Evolutionary conservation across 2,329 filamentous ascomycete genomes (phyloP).

Genomic region (Davidsoniella virescens): DNA sequence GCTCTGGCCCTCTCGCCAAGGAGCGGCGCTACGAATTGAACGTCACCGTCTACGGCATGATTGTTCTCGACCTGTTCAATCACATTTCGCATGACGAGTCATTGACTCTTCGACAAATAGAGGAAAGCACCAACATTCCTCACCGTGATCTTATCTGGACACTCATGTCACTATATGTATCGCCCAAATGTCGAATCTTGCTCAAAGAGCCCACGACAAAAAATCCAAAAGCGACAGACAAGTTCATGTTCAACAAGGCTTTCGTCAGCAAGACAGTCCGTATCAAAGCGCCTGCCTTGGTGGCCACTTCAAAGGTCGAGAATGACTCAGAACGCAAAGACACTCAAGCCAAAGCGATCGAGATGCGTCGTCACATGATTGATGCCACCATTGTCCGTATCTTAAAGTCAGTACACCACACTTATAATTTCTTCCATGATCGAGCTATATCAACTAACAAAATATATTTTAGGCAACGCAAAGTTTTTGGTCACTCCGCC

Average conservation of each 20-base stretch:
- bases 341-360: constrained; percentile 61
- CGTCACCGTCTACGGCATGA: constrained; percentile 82
- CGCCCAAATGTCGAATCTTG: constrained; percentile 68
- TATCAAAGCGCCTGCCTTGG: constrained; percentile 79
- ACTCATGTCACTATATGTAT: constrained; percentile 65
- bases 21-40: constrained; percentile 76
- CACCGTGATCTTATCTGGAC: constrained; percentile 56
- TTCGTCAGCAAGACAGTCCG: constrained; percentile 73
- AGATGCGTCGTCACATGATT: constrained; percentile 52
- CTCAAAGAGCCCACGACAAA: constrained; percentile 68
- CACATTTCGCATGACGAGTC: constrained; percentile 34
- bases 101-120: constrained; percentile 59
- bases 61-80: constrained; percentile 82
- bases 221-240: constrained; percentile 58
- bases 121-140: constrained; percentile 66
- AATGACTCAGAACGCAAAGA: constrained; percentile 50
- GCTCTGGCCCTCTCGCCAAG: constrained; percentile 42
- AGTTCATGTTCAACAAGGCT: constrained; percentile 64
- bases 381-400: constrained; percentile 67
- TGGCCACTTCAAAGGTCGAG: constrained; percentile 70
- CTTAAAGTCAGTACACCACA: constrained; percentile 54
- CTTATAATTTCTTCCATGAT: not conserved
- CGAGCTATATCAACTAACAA: constrained; percentile 16
- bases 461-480: constrained; percentile 44
- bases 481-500: constrained; percentile 51